phyloP scores from a whole-genome alignment of 1,284 basidiomycete species.

The Tilletia setariae region DNA sequence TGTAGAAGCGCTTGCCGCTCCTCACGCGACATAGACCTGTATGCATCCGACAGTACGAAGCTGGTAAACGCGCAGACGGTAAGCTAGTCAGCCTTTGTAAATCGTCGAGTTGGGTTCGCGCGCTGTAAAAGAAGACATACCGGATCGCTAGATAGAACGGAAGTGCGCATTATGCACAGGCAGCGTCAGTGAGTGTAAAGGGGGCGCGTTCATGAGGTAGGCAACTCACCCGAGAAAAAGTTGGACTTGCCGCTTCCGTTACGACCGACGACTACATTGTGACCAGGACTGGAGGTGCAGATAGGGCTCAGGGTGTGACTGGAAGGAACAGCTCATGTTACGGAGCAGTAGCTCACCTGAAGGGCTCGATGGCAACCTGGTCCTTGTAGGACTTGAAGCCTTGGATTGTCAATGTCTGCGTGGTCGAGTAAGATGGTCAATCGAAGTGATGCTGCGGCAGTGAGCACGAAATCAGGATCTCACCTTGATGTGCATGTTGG shows the following conservation, averaged over 20 bases:
- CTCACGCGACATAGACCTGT: conserved; percentile 89
- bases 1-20: conserved; percentile 88
- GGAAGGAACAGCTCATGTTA: not conserved
- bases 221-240: conserved; percentile 47
- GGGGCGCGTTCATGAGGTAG: not conserved
- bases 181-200: not conserved
- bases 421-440: not conserved
- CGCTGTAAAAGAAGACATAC: conserved; percentile 1
- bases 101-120: too few relatives aligned
- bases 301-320: not conserved
- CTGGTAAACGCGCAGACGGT: conserved; percentile 62
- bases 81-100: not conserved
- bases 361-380: conserved; percentile 62
- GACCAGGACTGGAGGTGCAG: conserved; percentile 32
- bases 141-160: not conserved
- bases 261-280: conserved; percentile 55
- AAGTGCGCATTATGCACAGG: not conserved
- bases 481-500: conserved; percentile 30
- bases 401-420: conserved; percentile 48
- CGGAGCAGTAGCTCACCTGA: conserved; percentile 52
- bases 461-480: not conserved
- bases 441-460: not conserved
- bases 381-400: conserved; percentile 92
- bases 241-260: conserved; percentile 56
- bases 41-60: conserved; percentile 95